Evolutionary conservation across 2,329 filamentous ascomycete genomes (phyloP).

Genomic region (Talaromyces marneffei): DNA sequence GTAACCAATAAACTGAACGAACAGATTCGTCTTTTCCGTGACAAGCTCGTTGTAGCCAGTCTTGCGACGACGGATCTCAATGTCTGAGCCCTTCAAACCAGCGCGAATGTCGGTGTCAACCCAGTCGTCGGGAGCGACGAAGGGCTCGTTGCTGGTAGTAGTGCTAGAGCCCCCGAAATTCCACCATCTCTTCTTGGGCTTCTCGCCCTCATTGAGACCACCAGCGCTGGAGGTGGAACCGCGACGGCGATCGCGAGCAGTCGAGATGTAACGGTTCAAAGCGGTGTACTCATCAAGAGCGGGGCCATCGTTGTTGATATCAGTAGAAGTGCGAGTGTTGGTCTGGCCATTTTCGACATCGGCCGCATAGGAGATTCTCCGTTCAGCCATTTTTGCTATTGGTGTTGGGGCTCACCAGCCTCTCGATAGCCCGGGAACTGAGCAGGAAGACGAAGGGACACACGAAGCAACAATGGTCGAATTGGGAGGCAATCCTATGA

Average conservation of each 20-base stretch:
- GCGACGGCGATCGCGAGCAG: slow-evolving; percentile 53
- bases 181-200: slow-evolving; percentile 53
- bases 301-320: slow-evolving; percentile 21
- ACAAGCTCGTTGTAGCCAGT: slow-evolving; percentile 63
- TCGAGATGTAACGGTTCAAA: slow-evolving; percentile 58
- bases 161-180: slow-evolving; percentile 19
- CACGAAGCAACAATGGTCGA: slow-evolving; percentile 29
- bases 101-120: slow-evolving; percentile 58
- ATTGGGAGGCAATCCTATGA: slow-evolving; percentile 36
- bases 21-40: slow-evolving; percentile 64
- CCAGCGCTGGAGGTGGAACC: slow-evolving; percentile 36
- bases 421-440: slow-evolving; percentile 20
- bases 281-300: slow-evolving; percentile 55
- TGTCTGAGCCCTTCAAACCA: slow-evolving; percentile 53
- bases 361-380: slow-evolving; percentile 41
- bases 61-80: slow-evolving; percentile 56
- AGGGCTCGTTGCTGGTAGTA: slow-evolving; percentile 18
- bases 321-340: slow-evolving; percentile 25
- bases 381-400: slow-evolving; percentile 40
- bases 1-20: slow-evolving; percentile 64
- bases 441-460: slow-evolving; percentile 27
- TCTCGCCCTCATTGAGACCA: slow-evolving; percentile 33
- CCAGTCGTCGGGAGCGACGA: slow-evolving; percentile 55
- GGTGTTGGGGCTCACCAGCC: slow-evolving; percentile 32
- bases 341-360: slow-evolving; percentile 39